These are phyloP conservation scores for Abrus pulchellus DNA, from an alignment of 306 rosid species.

Conservation along the genomic window DNA sequence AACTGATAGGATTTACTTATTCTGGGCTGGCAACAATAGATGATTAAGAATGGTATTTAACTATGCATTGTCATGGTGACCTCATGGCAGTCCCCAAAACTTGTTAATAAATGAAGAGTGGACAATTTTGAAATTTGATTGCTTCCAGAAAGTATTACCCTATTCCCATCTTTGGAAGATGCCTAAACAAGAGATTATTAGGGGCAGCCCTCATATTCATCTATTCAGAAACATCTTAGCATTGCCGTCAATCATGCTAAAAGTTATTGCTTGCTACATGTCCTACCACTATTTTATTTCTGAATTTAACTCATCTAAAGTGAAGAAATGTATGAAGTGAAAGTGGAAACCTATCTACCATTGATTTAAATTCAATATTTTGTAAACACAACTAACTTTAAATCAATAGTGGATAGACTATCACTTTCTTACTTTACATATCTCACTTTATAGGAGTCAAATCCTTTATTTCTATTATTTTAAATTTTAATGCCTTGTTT, in stretches of 20 bases:
- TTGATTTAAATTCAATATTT: too few species aligned
- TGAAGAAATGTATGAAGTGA: too few species aligned
- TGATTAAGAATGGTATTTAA: neutral
- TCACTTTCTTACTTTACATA: too few species aligned
- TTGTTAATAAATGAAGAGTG: neutral
- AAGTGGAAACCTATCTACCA: too few species aligned
- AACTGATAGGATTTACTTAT: slow-evolving; percentile 1
- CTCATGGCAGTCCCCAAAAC: neutral
- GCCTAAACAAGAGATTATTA: neutral
- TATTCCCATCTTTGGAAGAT: slow-evolving; percentile 21
- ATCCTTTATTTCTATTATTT: neutral
- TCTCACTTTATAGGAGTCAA: too few species aligned
- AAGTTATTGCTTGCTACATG: neutral
- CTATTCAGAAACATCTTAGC: neutral
- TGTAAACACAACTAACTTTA: too few species aligned
- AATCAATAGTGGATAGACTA: too few species aligned
- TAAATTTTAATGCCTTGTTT: neutral
- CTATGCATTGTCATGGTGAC: slow-evolving; percentile 2
- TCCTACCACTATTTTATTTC: neutral
- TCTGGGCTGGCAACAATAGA: slow-evolving; percentile 3
- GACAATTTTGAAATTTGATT: neutral
- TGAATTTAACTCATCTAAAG: too few species aligned
- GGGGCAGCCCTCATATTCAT: neutral
- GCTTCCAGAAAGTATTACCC: slow-evolving; percentile 6
- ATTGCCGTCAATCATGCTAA: neutral